A percentile compares a stretch with the other conserved stretches of the same genome.
These are phyloP conservation scores for Cornus suecica DNA, from an alignment of 148 eudicot genomes.

Conservation along the genomic window DNA sequence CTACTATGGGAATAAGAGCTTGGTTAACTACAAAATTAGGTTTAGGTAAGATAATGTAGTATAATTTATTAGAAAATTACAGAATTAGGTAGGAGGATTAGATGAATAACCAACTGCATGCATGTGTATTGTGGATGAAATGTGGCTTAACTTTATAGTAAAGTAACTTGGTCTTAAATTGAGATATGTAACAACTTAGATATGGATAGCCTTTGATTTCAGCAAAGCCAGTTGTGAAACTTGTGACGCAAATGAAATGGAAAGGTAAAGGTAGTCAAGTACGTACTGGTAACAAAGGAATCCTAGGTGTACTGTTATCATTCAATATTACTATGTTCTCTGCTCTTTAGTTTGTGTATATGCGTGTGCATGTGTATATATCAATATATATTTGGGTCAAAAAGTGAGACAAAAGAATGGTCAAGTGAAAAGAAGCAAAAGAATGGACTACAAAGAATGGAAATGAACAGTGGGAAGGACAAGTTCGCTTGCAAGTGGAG, in stretches of 20 bases:
- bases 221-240: slow-evolving; percentile 13
- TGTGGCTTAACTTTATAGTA: slow-evolving; percentile 7
- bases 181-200: background rate
- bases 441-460: slow-evolving; percentile 19
- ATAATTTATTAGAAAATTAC: background rate
- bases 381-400: slow-evolving; percentile 21
- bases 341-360: no score
- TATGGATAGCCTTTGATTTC: background rate
- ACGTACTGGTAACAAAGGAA: background rate
- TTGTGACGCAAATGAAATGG: slow-evolving; percentile 5
- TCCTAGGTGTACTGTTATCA: slow-evolving; percentile 4
- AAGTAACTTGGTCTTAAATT: slow-evolving; percentile 14
- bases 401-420: background rate
- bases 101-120: slow-evolving; percentile 1
- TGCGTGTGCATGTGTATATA: no score
- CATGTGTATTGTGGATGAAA: background rate
- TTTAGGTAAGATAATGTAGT: no score
- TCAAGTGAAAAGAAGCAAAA: slow-evolving; percentile 2
- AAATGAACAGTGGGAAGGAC: slow-evolving; percentile 19
- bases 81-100: slow-evolving; percentile 6
- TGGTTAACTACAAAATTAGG: no score
- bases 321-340: background rate
- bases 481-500: slow-evolving; percentile 16
- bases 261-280: background rate
- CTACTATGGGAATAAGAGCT: no score